A percentile compares a stretch with the other conserved stretches of the same genome.
These are phyloP conservation scores for Dryas integrifolia DNA, from an alignment of 331 rosid genomes.

Conservation along the genomic window DNA sequence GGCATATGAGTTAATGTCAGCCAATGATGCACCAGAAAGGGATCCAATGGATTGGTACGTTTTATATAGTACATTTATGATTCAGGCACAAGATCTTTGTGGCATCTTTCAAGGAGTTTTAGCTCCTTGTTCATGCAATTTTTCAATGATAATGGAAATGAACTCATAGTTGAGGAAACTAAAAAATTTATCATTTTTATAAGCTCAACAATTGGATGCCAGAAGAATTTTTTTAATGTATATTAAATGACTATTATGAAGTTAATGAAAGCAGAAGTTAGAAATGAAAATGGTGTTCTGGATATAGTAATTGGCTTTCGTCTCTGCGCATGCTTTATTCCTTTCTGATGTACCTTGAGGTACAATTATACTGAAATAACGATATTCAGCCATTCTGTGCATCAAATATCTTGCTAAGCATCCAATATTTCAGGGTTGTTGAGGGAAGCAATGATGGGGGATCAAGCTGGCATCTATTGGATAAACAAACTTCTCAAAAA, in stretches of 20 bases:
- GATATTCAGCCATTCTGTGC: not conserved
- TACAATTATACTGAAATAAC: not conserved
- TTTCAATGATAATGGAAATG: too few species aligned
- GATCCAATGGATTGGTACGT: constrained; percentile 93
- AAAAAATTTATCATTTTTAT: too few species aligned
- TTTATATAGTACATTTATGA: not conserved
- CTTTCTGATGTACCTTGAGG: not conserved
- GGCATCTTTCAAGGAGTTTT: not conserved
- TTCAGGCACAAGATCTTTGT: not conserved
- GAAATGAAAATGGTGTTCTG: not conserved
- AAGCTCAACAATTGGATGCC: too few species aligned
- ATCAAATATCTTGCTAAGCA: not conserved
- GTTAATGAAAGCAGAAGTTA: too few species aligned
- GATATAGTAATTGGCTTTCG: not conserved
- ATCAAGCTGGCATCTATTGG: constrained; percentile 65
- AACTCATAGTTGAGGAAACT: too few species aligned
- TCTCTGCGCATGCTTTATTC: not conserved
- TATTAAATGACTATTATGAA: too few species aligned
- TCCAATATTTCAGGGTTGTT: constrained; percentile 53
- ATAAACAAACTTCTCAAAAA: constrained; percentile 56
- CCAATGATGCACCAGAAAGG: constrained; percentile 93
- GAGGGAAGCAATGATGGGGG: constrained; percentile 86
- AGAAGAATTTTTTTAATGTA: too few species aligned
- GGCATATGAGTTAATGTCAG: constrained; percentile 89
- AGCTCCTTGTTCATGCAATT: not conserved